Base-by-base conservation (phyloP, 2,329 filamentous ascomycete genomes). In the Penicillium digitatum region DNA sequence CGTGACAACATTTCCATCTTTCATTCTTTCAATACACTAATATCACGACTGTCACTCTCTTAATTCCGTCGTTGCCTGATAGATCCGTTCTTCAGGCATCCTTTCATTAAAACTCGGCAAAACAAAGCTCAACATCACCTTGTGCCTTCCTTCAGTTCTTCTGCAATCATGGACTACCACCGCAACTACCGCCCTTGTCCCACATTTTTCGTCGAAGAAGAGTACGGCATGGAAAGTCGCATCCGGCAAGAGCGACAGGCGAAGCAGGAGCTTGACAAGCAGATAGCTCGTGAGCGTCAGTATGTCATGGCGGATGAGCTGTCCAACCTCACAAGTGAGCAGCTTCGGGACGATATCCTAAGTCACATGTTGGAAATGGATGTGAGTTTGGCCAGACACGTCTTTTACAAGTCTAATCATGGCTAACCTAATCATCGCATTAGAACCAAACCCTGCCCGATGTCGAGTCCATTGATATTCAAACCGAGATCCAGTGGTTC, bases 401-500 rank as follows among this genome's bases (percentile, higher is more conserved):
- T 24, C 35, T 22, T 27, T 24, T 20, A 7, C 20, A 14, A 26
- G 5, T 4, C 14, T 20, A 31, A 22, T 14, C 14, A 5, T 48
- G 51, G 12, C 54, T 34, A 38, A 47, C 8, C 46, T 37, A n/a
- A 29, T 24, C 29, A 69, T 72, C 57, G 69, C 43, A 22, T 62
- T 62, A 87, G 84, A 83, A 87, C 68, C 88, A 95, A 76, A 97
- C 94, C 27, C 81, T 97, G 62, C 90, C 94, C 51, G 94, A 99
- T 74, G 93, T 95, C 72, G 93, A 93, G 74, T 91, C 95, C 34
- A 99, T 99, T 73, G 94, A 99, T 74, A 96, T 97, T 76, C 94
- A 99, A 77, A 91, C 92, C 63, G 94, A 99, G 81, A 97, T 99
- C 61, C 91, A 97, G 73, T 99, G 94, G 94, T 97, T 95, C 78